A percentile compares a stretch with the other conserved stretches of the same genome.
Evolutionary conservation across 1,284 basidiomycete species (phyloP).

Genomic region (Binderoboletus segoi): DNA sequence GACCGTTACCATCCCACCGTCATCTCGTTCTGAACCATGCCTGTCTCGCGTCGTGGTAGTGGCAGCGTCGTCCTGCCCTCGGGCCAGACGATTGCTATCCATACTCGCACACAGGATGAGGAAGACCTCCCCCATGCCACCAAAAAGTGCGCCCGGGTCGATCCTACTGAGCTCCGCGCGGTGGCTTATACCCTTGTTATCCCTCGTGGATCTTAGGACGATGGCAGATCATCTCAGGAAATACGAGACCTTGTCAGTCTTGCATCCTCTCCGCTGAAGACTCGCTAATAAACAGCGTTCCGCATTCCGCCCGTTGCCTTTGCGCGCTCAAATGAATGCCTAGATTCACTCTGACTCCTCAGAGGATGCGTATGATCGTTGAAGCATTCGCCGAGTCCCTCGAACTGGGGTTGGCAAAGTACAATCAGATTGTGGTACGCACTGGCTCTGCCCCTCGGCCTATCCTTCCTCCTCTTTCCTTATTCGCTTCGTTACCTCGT

Average conservation of each 20-base stretch:
- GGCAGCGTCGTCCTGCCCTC: slow-evolving; percentile 71
- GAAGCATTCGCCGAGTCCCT: slow-evolving; percentile 94
- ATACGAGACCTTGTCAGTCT: slow-evolving; percentile 77
- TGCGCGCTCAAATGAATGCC: not conserved
- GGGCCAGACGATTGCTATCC: slow-evolving; percentile 68
- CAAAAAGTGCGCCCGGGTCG: slow-evolving; percentile 59
- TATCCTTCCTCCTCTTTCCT: slow-evolving; percentile 4
- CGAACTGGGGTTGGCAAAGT: slow-evolving; percentile 83
- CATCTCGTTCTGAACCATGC: slow-evolving; percentile 45
- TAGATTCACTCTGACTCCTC: slow-evolving; percentile 86
- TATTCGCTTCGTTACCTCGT: not conserved
- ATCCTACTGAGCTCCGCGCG: not conserved
- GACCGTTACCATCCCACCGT: slow-evolving; percentile 2
- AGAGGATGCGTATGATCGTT: slow-evolving; percentile 96
- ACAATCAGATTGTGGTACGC: slow-evolving; percentile 87
- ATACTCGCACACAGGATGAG: slow-evolving; percentile 64
- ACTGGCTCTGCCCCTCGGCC: not conserved
- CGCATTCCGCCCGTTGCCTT: not conserved
- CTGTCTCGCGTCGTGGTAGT: slow-evolving; percentile 71
- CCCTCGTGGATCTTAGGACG: slow-evolving; percentile 49
- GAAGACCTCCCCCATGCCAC: slow-evolving; percentile 86
- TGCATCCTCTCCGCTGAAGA: not conserved
- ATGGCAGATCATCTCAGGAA: slow-evolving; percentile 90
- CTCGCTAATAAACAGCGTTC: slow-evolving; percentile 10
- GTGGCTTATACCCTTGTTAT: slow-evolving; percentile 7